Evolutionary conservation across 2,329 filamentous ascomycete species (phyloP).

Genomic region (Sclerotinia subarctica): DNA sequence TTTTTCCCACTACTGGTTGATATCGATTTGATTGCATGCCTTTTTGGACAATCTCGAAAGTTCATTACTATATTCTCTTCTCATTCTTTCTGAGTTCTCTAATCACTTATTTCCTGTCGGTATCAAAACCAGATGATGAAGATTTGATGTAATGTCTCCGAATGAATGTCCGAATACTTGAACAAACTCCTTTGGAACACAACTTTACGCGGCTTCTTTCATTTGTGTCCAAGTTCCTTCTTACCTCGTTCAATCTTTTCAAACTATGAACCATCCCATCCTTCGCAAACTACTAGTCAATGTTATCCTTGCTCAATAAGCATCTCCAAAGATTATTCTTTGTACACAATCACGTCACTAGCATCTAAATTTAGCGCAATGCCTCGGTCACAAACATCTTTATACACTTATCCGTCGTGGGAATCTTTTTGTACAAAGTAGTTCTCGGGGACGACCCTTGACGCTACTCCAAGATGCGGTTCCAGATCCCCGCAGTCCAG

Average conservation of each 20-base stretch:
- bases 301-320: conserved; percentile 8
- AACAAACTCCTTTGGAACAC: neutral
- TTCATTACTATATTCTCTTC: neutral
- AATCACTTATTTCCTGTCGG: neutral
- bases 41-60: neutral
- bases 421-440: neutral
- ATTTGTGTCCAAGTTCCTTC: neutral
- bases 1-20: conserved; percentile 5
- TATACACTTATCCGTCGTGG: conserved; percentile 9
- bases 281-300: conserved; percentile 6
- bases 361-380: conserved; percentile 11
- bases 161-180: neutral
- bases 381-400: conserved; percentile 6
- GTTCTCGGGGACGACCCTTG: conserved; percentile 9
- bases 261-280: conserved; percentile 1
- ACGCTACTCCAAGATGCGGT: conserved; percentile 3
- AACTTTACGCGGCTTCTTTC: conserved; percentile 1
- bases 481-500: conserved; percentile 9
- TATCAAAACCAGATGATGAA: neutral
- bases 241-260: neutral
- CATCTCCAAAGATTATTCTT: neutral
- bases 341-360: conserved; percentile 5
- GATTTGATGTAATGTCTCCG: neutral
- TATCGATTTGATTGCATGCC: neutral
- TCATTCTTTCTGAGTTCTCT: neutral